Base-by-base conservation (phyloP, 1,284 basidiomycete genomes). In the Macrocystidia cucumis region DNA sequence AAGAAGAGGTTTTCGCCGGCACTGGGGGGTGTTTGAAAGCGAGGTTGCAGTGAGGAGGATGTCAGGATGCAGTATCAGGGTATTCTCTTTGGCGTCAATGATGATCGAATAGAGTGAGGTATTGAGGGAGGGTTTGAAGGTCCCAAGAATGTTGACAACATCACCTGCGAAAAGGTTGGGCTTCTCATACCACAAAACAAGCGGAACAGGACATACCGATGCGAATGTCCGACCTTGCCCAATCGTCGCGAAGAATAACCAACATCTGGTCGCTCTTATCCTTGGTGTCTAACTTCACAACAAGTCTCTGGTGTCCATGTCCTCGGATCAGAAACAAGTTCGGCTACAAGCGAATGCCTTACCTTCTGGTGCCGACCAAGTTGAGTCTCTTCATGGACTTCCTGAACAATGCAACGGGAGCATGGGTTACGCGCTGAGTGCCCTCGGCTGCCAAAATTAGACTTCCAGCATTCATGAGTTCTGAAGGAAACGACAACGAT, bases 1-100 rank as follows among this genome's bases (percentile, higher is more conserved):
- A 1, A 97, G 62, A 11, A 96, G 64, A 1, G 92, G 87, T 51
- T 83, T 86, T 9, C 93, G 78, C 5, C 75, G 61, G 53, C 93
- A 97, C 42, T 82, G 75, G 3, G 85, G 69, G 0, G 91, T 78
- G 41, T 78, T 85, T 3, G 91, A 82, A 14, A 96, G 77, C 0
- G 86, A 74, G 0, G 92, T 95, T 25, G 90, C 84, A 1, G 92
- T 92, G 30, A 96, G 59, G 33, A 97, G 80, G 29, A 89, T 61
- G 56, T 97, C 93, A 1, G 92, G 92, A 50, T 96, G 89, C 28
- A 82, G 78, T 41, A 97, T 81, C 38, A 96, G 58, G 26, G 79
- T 55, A 50, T 86, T 83, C 3, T 60, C 44, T 31, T 66, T 65
- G 9, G 75, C 65, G 4, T 71, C 74, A 31, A 87, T 65, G 2